These are phyloP conservation scores for Austroboletus festivus DNA, from an alignment of 768 basidiomycete species.

Conservation along the genomic window DNA sequence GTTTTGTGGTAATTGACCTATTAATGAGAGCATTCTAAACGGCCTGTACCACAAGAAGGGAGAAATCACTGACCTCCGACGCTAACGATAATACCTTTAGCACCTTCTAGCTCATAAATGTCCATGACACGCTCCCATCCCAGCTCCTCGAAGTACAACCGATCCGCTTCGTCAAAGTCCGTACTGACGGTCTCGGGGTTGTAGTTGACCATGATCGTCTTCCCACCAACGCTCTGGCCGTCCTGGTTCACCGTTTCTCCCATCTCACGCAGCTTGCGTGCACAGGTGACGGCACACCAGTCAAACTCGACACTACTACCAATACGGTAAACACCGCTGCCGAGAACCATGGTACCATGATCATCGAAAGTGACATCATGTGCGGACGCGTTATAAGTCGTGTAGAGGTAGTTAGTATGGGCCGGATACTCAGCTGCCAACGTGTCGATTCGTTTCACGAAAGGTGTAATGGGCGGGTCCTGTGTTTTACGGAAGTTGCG, in stretches of 20 bases:
- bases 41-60: not conserved
- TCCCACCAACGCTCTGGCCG: constrained; percentile 40
- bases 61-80: constrained; percentile 73
- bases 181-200: constrained; percentile 99
- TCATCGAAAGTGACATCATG: constrained; percentile 97
- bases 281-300: constrained; percentile 99
- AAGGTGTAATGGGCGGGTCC: constrained; percentile 74
- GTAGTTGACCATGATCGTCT: constrained; percentile 99
- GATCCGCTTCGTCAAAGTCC: constrained; percentile 99
- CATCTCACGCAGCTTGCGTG: constrained; percentile 86
- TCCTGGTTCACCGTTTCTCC: constrained; percentile 39
- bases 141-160: constrained; percentile 97
- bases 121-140: constrained; percentile 99
- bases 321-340: constrained; percentile 97
- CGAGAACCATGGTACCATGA: constrained; percentile 98
- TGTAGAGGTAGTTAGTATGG: constrained; percentile 98
- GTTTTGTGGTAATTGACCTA: constrained; percentile 97
- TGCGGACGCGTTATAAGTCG: constrained; percentile 94
- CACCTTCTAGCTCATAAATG: constrained; percentile 94
- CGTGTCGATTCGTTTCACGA: constrained; percentile 99
- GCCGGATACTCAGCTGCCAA: constrained; percentile 98
- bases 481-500: constrained; percentile 84
- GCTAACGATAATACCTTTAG: constrained; percentile 92
- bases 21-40: not conserved
- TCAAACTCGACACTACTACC: constrained; percentile 99